Conservation (phyloP, 805 yeast genomes). For the Saturnispora zaruensis region DNA sequence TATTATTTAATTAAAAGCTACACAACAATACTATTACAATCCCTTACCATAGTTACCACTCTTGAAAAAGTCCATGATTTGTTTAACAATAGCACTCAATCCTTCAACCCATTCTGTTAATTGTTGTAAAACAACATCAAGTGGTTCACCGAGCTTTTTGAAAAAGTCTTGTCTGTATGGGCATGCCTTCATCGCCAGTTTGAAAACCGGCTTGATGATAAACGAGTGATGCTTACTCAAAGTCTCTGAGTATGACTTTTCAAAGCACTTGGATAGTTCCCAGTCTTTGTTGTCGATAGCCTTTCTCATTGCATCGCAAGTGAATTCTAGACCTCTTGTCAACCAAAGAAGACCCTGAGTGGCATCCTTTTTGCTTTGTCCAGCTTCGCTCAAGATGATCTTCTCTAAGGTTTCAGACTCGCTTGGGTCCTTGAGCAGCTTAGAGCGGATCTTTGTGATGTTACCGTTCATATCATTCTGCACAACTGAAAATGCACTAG, state of each 20-base stretch:
- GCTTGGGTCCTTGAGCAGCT: slow-evolving; percentile 57
- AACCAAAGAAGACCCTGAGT: slow-evolving; percentile 90
- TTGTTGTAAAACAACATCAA: slow-evolving; percentile 56
- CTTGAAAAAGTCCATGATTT: slow-evolving; percentile 66
- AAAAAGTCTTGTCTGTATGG: slow-evolving; percentile 86
- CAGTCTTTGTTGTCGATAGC: slow-evolving; percentile 52
- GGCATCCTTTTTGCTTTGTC: slow-evolving; percentile 48
- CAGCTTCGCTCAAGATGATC: slow-evolving; percentile 63
- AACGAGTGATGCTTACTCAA: slow-evolving; percentile 74
- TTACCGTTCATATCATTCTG: slow-evolving; percentile 86
- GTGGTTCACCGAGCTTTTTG: slow-evolving; percentile 70
- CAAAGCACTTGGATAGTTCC: slow-evolving; percentile 71
- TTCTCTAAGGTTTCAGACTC: slow-evolving; percentile 65
- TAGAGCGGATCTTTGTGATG: slow-evolving; percentile 62
- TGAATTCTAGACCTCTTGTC: slow-evolving; percentile 76
- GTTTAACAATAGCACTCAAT: slow-evolving; percentile 62
- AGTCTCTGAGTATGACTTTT: slow-evolving; percentile 76
- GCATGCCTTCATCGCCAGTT: slow-evolving; percentile 91
- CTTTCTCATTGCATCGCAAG: slow-evolving; percentile 83
- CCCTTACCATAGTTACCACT: slow-evolving; percentile 87
- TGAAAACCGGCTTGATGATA: slow-evolving; percentile 78
- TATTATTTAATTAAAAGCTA: background rate
- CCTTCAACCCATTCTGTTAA: slow-evolving; percentile 68
- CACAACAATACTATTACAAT: slow-evolving; percentile 33
- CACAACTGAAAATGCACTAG: slow-evolving; percentile 77